Evolutionary conservation across 177 flowering plant species (phyloP).

Genomic region (Vitis hybrid): DNA sequence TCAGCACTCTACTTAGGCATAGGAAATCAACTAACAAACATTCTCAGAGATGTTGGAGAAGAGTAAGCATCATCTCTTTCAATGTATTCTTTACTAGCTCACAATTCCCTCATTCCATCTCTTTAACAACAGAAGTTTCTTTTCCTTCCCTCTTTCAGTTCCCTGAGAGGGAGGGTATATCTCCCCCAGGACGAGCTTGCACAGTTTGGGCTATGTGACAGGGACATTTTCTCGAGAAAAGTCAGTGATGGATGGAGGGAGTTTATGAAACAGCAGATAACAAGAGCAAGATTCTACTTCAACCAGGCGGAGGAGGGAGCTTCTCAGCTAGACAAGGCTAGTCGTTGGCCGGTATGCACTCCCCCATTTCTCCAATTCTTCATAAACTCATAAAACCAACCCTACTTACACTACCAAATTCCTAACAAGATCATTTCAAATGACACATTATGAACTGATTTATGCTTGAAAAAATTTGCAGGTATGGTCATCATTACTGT

Average conservation of each 20-base stretch:
- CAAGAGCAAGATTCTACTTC: conserved; percentile 66
- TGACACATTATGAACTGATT: not conserved
- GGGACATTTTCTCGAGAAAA: conserved; percentile 56
- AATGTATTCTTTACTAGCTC: not conserved
- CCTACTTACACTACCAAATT: too few relatives aligned
- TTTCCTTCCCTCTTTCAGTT: conserved; percentile 31
- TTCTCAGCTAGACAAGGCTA: conserved; percentile 61
- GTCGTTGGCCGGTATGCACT: conserved; percentile 72
- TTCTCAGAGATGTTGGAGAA: conserved; percentile 85
- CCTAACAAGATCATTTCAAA: too few relatives aligned
- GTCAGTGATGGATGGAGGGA: conserved; percentile 60
- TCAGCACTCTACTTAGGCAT: conserved; percentile 67
- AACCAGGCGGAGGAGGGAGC: conserved; percentile 67
- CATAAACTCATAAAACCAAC: too few relatives aligned
- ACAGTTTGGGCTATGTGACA: conserved; percentile 58
- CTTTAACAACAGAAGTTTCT: not conserved
- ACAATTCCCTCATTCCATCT: not conserved
- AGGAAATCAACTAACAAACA: conserved; percentile 82
- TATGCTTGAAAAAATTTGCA: conserved; percentile 21
- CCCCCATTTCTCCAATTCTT: too few relatives aligned
- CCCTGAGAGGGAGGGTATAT: conserved; percentile 69
- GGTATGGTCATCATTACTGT: conserved; percentile 70
- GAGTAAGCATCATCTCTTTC: conserved; percentile 43
- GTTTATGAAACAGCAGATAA: conserved; percentile 79
- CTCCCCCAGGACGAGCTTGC: conserved; percentile 87